A percentile compares a stretch with the other conserved stretches of the same genome.
phyloP scores from a whole-genome alignment of 108 stramenopile genomes.

The Ochromonas danica region DNA sequence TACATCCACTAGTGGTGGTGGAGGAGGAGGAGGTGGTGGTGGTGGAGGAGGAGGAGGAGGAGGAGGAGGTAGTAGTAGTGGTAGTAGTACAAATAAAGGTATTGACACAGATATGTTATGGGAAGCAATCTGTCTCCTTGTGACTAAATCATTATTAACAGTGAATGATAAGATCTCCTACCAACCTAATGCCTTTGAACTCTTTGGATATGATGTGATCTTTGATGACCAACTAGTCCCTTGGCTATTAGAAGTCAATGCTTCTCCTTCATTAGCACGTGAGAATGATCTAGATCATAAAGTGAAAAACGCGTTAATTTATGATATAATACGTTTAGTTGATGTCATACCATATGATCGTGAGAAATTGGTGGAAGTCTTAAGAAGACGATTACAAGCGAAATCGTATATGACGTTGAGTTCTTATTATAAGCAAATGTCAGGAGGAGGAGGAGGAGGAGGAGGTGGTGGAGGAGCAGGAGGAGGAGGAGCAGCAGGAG shows the following conservation, averaged over 20 bases:
- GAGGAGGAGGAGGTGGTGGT: too few species aligned
- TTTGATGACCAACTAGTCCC: slow-evolving; percentile 55
- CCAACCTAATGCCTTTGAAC: slow-evolving; percentile 62
- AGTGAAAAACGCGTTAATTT: slow-evolving; percentile 53
- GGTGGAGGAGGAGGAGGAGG: too few species aligned
- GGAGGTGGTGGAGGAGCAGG: too few species aligned
- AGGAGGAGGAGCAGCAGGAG: not conserved
- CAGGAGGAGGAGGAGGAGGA: too few species aligned
- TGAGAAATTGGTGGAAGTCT: not conserved
- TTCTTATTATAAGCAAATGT: too few species aligned
- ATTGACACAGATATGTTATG: slow-evolving; percentile 46
- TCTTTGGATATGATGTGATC: slow-evolving; percentile 65
- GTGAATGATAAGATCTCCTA: slow-evolving; percentile 63
- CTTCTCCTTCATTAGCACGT: slow-evolving; percentile 58
- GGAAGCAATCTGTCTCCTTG: slow-evolving; percentile 37
- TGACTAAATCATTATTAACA: slow-evolving; percentile 64
- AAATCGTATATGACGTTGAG: too few species aligned
- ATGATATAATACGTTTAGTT: slow-evolving; percentile 55
- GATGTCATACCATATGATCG: slow-evolving; percentile 52
- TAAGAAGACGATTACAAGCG: not conserved
- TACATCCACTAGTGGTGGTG: too few species aligned
- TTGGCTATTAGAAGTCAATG: slow-evolving; percentile 64
- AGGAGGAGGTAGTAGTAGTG: too few species aligned
- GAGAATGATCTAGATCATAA: slow-evolving; percentile 47
- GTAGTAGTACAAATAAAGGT: too few species aligned